Conservation (phyloP, 148 eudicot species). For the Fagopyrum tataricum region DNA sequence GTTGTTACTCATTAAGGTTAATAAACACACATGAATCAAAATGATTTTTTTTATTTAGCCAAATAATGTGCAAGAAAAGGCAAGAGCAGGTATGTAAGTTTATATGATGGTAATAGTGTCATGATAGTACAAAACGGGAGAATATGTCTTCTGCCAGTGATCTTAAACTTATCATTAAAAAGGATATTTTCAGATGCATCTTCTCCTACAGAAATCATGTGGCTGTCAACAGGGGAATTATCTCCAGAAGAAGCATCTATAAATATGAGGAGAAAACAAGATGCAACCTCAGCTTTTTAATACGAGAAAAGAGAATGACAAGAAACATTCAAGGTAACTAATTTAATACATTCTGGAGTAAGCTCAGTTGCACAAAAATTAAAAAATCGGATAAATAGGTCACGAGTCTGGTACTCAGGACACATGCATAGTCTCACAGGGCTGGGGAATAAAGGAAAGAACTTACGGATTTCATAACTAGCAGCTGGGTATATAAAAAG, state of each 20-base stretch:
- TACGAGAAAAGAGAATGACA: not conserved
- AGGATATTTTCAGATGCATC: conserved; percentile 7
- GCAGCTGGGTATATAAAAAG: not conserved
- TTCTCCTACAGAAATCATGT: not conserved
- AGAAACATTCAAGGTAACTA: not conserved
- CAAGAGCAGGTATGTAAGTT: not conserved
- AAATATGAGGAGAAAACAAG: not conserved
- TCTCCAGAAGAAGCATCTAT: not conserved
- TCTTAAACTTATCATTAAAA: not conserved
- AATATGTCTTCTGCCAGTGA: not conserved
- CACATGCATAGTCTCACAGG: no score
- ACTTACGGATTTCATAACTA: not conserved
- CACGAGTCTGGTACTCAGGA: not conserved
- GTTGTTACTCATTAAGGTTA: conserved; percentile 39
- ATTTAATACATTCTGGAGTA: not conserved
- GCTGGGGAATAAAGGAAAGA: not conserved
- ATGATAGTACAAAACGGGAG: not conserved
- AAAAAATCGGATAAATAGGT: not conserved
- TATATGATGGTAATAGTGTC: not conserved
- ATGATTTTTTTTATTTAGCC: not conserved
- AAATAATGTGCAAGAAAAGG: not conserved
- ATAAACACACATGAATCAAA: conserved; percentile 9
- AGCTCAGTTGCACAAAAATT: not conserved
- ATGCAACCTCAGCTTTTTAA: not conserved
- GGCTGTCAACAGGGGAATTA: not conserved